phyloP scores from a whole-genome alignment of 495 filamentous ascomycete species.

The Aspergillus saccharolyticus region DNA sequence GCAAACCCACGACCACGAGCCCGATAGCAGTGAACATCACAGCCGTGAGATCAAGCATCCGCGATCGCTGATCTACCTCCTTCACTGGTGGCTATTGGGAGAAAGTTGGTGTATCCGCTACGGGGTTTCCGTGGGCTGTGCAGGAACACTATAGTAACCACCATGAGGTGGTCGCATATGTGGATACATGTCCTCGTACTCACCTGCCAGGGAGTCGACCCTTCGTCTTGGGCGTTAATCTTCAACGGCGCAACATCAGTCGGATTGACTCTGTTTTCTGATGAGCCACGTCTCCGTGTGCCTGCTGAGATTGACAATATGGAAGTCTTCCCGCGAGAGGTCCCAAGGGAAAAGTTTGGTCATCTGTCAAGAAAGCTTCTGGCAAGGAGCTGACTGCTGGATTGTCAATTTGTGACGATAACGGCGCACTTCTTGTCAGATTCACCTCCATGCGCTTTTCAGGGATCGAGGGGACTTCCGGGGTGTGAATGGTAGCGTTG shows the following conservation, averaged over 20 bases:
- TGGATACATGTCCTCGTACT: slow-evolving; percentile 24
- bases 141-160: slow-evolving; percentile 34
- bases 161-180: slow-evolving; percentile 40
- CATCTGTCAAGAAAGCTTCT: slow-evolving; percentile 1
- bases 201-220: slow-evolving; percentile 28
- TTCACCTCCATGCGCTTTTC: slow-evolving; percentile 35
- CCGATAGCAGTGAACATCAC: too few relatives aligned
- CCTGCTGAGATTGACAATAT: slow-evolving; percentile 25
- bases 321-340: neutral
- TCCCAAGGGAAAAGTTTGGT: neutral
- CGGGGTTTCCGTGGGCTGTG: slow-evolving; percentile 44
- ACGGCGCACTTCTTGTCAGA: slow-evolving; percentile 24
- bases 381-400: neutral
- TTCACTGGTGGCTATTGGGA: slow-evolving; percentile 40
- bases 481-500: slow-evolving; percentile 21
- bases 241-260: slow-evolving; percentile 45
- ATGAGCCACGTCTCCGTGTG: slow-evolving; percentile 39
- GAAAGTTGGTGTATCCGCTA: slow-evolving; percentile 36
- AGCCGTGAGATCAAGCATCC: slow-evolving; percentile 21
- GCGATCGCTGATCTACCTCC: slow-evolving; percentile 4
- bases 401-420: slow-evolving; percentile 17
- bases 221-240: slow-evolving; percentile 39
- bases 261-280: slow-evolving; percentile 40
- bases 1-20: too few relatives aligned
- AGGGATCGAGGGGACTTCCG: slow-evolving; percentile 32